These are phyloP conservation scores for Climacium dendroides DNA, from an alignment of 225 moss, liverwort and hornwort species.

Conservation along the genomic window DNA sequence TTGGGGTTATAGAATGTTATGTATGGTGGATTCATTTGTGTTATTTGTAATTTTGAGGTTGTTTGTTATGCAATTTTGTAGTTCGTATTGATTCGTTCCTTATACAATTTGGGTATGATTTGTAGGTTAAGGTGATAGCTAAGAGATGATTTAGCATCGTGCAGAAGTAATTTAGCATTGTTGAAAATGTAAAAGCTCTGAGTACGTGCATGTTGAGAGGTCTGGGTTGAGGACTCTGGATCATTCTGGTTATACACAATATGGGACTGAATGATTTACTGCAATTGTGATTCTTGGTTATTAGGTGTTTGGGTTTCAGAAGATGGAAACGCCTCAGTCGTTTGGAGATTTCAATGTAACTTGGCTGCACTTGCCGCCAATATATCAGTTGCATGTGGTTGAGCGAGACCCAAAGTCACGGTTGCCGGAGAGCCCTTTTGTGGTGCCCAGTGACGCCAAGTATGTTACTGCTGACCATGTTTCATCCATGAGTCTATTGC, in stretches of 20 bases:
- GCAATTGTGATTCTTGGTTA: background rate
- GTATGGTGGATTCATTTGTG: background rate
- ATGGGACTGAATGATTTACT: background rate
- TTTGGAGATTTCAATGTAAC: constrained; percentile 68
- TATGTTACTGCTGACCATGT: background rate
- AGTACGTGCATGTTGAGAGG: background rate
- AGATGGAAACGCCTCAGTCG: constrained; percentile 56
- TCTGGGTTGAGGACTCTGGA: background rate
- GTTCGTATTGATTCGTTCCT: background rate
- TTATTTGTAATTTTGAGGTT: background rate
- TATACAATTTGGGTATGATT: background rate
- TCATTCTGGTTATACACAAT: background rate
- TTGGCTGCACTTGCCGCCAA: constrained; percentile 69
- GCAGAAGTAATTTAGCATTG: background rate
- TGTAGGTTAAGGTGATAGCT: background rate
- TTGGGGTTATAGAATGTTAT: background rate
- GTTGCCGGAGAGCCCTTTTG: constrained; percentile 79
- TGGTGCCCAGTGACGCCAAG: constrained; percentile 52
- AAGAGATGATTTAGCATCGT: background rate
- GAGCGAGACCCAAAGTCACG: constrained; percentile 56
- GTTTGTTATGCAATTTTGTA: background rate
- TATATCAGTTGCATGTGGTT: constrained; percentile 53
- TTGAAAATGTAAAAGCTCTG: background rate
- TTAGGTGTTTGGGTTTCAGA: constrained; percentile 72
- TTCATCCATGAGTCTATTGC: background rate